A percentile compares a stretch with the other conserved stretches of the same genome.
These are phyloP conservation scores for Hapsidospora chrysogenum DNA, from an alignment of 495 filamentous ascomycete species.

Conservation along the genomic window DNA sequence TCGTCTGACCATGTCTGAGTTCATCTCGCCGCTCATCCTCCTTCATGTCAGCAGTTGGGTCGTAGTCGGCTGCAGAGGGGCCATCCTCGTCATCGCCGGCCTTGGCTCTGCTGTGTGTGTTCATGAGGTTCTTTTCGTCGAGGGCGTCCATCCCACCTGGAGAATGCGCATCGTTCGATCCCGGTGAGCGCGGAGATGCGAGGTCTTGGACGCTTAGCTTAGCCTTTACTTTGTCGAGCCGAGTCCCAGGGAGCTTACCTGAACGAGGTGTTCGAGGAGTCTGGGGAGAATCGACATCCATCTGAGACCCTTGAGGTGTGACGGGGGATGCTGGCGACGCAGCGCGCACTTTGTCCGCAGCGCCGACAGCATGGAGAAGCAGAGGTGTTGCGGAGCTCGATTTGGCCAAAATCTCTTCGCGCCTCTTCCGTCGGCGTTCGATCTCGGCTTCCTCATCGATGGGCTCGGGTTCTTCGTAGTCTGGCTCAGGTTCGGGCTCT, in stretches of 20 bases:
- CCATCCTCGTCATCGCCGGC: conserved; percentile 41
- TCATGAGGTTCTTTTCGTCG: conserved; percentile 48
- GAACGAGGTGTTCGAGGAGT: conserved; percentile 17
- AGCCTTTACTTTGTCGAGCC: conserved; percentile 2
- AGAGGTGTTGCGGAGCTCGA: conserved; percentile 58
- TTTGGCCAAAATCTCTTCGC: conserved; percentile 80
- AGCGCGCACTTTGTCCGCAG: conserved; percentile 31
- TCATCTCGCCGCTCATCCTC: conserved; percentile 67
- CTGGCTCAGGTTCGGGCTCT: conserved; percentile 14
- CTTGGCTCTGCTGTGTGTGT: conserved; percentile 32
- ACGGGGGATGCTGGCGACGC: conserved; percentile 34
- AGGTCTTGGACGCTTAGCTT: conserved; percentile 9
- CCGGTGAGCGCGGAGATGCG: conserved; percentile 8
- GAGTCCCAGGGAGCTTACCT: conserved; percentile 11
- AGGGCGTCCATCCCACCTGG: conserved; percentile 25
- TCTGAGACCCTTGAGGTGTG: conserved; percentile 15
- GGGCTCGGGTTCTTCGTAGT: conserved; percentile 31
- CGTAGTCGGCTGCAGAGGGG: conserved; percentile 89
- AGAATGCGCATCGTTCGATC: conserved; percentile 20
- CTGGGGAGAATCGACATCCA: conserved; percentile 7
- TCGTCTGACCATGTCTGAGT: conserved; percentile 35
- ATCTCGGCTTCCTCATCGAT: conserved; percentile 66
- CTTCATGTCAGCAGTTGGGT: conserved; percentile 82
- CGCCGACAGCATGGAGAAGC: conserved; percentile 50
- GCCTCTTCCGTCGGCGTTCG: conserved; percentile 69